Percentiles rank a stretch among this genome's conserved stretches.
Conservation (phyloP, 2,329 filamentous ascomycete species). For the Talaromyces sp. region DNA sequence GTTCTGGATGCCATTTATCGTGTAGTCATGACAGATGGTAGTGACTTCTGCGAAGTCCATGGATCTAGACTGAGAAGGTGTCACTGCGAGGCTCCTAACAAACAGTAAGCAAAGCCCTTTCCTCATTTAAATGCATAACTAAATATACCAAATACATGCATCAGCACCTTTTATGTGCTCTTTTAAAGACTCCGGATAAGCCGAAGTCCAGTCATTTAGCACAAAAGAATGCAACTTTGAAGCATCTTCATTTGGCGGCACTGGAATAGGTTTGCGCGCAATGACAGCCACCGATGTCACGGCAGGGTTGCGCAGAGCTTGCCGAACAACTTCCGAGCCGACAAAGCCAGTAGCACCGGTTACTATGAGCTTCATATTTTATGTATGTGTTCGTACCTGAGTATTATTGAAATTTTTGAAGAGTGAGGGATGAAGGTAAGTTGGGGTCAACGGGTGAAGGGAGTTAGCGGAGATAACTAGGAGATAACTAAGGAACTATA, state of each 20-base stretch:
- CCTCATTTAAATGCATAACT: background rate
- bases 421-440: background rate
- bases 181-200: slow-evolving; percentile 27
- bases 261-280: slow-evolving; percentile 16
- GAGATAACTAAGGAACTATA: no score
- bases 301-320: slow-evolving; percentile 22
- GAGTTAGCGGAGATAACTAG: background rate
- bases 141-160: slow-evolving; percentile 34
- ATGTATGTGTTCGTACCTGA: background rate
- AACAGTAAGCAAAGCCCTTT: background rate
- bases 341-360: slow-evolving; percentile 30
- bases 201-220: slow-evolving; percentile 23
- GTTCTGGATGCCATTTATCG: slow-evolving; percentile 29
- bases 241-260: slow-evolving; percentile 8
- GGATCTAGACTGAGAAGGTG: slow-evolving; percentile 27
- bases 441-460: background rate
- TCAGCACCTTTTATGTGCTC: slow-evolving; percentile 25
- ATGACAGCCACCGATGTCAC: slow-evolving; percentile 27
- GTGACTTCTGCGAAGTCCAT: slow-evolving; percentile 32
- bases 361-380: slow-evolving; percentile 31
- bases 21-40: slow-evolving; percentile 38
- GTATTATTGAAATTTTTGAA: background rate
- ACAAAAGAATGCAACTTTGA: slow-evolving; percentile 28
- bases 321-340: slow-evolving; percentile 29
- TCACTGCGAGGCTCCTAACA: slow-evolving; percentile 23